Evolutionary conservation across 768 basidiomycete species (phyloP).

Genomic region (Boletus sensibilis): DNA sequence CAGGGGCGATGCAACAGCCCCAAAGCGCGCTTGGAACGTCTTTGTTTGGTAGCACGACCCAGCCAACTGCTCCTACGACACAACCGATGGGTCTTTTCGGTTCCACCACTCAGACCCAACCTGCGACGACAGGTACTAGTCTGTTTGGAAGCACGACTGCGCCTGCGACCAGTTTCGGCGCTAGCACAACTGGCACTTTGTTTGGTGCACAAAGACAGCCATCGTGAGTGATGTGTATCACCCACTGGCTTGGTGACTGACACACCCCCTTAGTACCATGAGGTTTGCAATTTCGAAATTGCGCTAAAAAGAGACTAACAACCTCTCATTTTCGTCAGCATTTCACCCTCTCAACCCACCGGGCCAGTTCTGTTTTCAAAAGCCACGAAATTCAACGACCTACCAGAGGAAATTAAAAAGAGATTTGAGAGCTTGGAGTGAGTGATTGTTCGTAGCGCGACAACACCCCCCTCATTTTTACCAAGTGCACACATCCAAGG

Average conservation of each 20-base stretch:
- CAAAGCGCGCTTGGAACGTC: constrained; percentile 32
- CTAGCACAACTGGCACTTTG: constrained; percentile 9
- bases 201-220: constrained; percentile 34
- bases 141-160: constrained; percentile 28
- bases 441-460: constrained; percentile 18
- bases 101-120: constrained; percentile 21
- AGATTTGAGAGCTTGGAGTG: constrained; percentile 73
- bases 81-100: constrained; percentile 23
- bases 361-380: constrained; percentile 38
- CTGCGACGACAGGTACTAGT: constrained; percentile 9
- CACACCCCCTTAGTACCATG: constrained; percentile 17
- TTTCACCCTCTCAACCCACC: constrained; percentile 30
- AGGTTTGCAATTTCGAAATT: constrained; percentile 18
- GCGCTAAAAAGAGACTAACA: not conserved
- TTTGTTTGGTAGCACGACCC: constrained; percentile 28
- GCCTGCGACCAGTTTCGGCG: constrained; percentile 6
- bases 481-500: constrained; percentile 71
- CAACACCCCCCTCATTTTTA: constrained; percentile 5
- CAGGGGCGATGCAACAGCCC: constrained; percentile 23
- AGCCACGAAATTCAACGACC: constrained; percentile 78
- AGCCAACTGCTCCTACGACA: constrained; percentile 11
- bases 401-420: constrained; percentile 66
- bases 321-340: constrained; percentile 12
- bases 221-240: constrained; percentile 23
- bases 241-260: not conserved